Evolutionary conservation across 2,329 filamentous ascomycete species (phyloP).

Genomic region (Aspergillus nomiae): DNA sequence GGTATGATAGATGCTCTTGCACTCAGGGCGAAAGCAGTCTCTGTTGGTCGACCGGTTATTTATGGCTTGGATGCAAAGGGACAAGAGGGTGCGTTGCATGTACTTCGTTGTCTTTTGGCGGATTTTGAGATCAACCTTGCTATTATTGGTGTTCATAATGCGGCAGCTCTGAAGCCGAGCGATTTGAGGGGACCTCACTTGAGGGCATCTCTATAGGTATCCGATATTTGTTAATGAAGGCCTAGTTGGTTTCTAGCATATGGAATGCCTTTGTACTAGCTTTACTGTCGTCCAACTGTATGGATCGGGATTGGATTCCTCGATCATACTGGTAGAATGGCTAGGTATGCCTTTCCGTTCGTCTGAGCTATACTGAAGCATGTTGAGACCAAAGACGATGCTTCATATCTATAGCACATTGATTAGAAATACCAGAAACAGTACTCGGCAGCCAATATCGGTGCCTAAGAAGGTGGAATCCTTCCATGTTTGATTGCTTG

Average conservation of each 20-base stretch:
- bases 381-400: not conserved
- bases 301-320: not conserved
- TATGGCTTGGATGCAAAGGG: conserved; percentile 8
- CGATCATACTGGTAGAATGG: not conserved
- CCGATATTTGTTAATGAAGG: not conserved
- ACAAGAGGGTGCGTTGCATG: conserved; percentile 1
- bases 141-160: not conserved
- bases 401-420: not conserved
- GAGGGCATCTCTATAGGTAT: not conserved
- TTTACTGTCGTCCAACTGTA: not conserved
- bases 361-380: not conserved
- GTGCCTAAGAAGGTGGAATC: not conserved
- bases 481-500: not conserved
- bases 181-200: not conserved
- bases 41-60: conserved; percentile 7
- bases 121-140: conserved; percentile 1
- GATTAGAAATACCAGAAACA: not conserved
- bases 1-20: conserved; percentile 9
- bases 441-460: not conserved
- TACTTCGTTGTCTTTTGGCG: not conserved
- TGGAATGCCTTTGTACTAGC: too few species aligned
- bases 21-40: conserved; percentile 7
- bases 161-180: not conserved
- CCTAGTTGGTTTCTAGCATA: not conserved
- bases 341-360: not conserved